Evolutionary conservation across 768 basidiomycete species (phyloP).

Genomic region (Russula brevipes): DNA sequence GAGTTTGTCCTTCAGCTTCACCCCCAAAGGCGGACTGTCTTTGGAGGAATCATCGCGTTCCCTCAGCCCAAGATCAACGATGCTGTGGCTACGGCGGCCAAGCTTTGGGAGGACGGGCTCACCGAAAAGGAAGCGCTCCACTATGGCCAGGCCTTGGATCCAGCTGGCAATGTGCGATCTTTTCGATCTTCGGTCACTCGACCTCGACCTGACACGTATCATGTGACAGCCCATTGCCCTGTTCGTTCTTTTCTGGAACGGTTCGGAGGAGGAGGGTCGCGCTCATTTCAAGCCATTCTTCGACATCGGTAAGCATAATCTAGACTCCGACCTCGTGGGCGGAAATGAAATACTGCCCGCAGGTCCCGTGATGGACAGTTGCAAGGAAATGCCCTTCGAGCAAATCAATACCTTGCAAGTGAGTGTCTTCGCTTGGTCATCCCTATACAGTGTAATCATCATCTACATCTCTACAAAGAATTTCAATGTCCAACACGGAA

Average conservation of each 20-base stretch:
- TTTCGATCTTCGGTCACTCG: neutral
- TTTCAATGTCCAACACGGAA: conserved; percentile 1
- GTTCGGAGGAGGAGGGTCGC: conserved; percentile 28
- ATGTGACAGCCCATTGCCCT: conserved; percentile 20
- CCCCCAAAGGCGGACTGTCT: conserved; percentile 30
- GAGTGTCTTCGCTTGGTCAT: neutral
- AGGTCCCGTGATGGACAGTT: conserved; percentile 26
- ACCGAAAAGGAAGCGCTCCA: conserved; percentile 8
- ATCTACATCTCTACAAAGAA: conserved; percentile 17
- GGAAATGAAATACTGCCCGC: neutral
- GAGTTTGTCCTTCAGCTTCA: conserved; percentile 41
- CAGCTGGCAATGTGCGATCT: conserved; percentile 18
- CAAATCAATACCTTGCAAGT: conserved; percentile 22
- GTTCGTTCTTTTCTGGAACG: conserved; percentile 27
- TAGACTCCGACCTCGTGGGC: neutral
- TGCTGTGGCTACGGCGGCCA: neutral
- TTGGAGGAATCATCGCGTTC: conserved; percentile 22
- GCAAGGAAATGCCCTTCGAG: conserved; percentile 25
- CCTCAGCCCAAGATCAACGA: neutral
- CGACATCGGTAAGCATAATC: conserved; percentile 25
- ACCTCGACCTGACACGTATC: neutral
- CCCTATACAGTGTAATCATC: too few species aligned
- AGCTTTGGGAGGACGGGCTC: conserved; percentile 4
- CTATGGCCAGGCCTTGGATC: conserved; percentile 5
- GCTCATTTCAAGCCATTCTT: conserved; percentile 27